Percentiles rank a stretch among this genome's conserved stretches.
phyloP scores from a whole-genome alignment of 352 stramenopile genomes.

The Globisporangium camurandrum region DNA sequence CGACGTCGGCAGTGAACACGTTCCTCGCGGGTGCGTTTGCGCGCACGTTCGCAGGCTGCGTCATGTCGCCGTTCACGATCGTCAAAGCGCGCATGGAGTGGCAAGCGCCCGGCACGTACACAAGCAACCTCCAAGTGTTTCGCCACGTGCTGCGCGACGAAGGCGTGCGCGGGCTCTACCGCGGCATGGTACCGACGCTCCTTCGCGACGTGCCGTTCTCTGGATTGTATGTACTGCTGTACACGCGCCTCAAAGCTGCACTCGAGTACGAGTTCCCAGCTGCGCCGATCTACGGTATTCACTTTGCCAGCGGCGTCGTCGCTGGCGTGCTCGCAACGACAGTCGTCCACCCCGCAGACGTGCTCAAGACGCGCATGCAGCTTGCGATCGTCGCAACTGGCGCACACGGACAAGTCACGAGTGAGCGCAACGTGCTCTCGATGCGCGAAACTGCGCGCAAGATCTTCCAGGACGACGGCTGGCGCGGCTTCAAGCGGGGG shows the following conservation, averaged over 20 bases:
- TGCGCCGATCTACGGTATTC: slow-evolving; percentile 48
- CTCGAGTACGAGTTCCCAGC: slow-evolving; percentile 33
- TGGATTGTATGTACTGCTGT: slow-evolving; percentile 82
- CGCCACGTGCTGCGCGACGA: slow-evolving; percentile 57
- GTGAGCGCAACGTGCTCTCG: slow-evolving; percentile 46
- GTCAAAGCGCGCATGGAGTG: slow-evolving; percentile 86
- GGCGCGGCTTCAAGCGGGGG: slow-evolving; percentile 90
- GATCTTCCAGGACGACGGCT: slow-evolving; percentile 90
- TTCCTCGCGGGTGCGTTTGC: slow-evolving; percentile 77
- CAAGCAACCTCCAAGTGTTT: slow-evolving; percentile 56
- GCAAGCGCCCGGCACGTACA: slow-evolving; percentile 49
- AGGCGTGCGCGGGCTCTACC: slow-evolving; percentile 72
- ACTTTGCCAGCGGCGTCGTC: slow-evolving; percentile 75
- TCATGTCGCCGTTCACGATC: slow-evolving; percentile 83
- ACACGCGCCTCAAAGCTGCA: slow-evolving; percentile 56
- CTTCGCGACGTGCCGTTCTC: slow-evolving; percentile 87
- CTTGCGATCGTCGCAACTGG: slow-evolving; percentile 51
- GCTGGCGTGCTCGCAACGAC: slow-evolving; percentile 71
- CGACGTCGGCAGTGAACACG: slow-evolving; percentile 54
- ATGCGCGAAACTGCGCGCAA: slow-evolving; percentile 62
- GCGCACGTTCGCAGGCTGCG: slow-evolving; percentile 71
- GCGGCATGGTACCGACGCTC: slow-evolving; percentile 77
- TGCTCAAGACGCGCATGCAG: slow-evolving; percentile 88
- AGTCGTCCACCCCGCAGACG: slow-evolving; percentile 80
- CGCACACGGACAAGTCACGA: slow-evolving; percentile 17